Evolutionary conservation across 352 stramenopile species (phyloP), one percentile per base, ranked within the genome.

Genomic region (Pythium brachiatum): DNA sequence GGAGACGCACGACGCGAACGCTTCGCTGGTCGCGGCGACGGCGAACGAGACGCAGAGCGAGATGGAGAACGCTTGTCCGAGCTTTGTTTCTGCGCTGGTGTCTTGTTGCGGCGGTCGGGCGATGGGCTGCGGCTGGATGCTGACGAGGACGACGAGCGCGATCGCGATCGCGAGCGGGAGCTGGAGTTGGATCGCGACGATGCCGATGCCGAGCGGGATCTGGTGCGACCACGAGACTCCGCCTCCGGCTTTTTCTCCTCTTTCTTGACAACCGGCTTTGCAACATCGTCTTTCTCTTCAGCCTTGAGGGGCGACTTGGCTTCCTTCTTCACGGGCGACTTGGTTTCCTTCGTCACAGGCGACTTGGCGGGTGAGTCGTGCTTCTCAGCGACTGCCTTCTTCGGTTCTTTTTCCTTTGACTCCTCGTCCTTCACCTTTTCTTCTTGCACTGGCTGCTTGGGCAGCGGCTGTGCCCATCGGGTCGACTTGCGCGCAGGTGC

Each of bases 71-170:
- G 38, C 32, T 56, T 63, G 8, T 11, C 31, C 7, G 29, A 46
- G 23, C 27, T 20, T 36, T 4, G 13, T 18, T 11, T 59, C n/a
- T 32, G 1, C 11, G 26, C 18, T 18, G 13, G 21, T 4, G 11
- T 25, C 26, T 57, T 52, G 41, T 25, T 25, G 16, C 53, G 44
- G 15, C 54, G 53, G 38, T 54, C 29, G 11, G 39, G 61, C 16
- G 53, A 53, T 7, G 53, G 62, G 53, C 70, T 67, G 23, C 68
- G 57, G 21, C 61, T 67, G 1, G 61, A 68, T 15, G 50, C 65
- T 16, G 66, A 75, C 9, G 65, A 67, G 43, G 53, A 69, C 2
- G 65, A 79, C 36, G 75, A 85, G 23, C 69, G 64, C 0, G 76
- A 88, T 27, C 64, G 57, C 21, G 73, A 75, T 13, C 65, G 25